A percentile compares a stretch with the other conserved stretches of the same genome.
Conservation (phyloP, 2,329 filamentous ascomycete species). For the Penicillium hesseltinei region DNA sequence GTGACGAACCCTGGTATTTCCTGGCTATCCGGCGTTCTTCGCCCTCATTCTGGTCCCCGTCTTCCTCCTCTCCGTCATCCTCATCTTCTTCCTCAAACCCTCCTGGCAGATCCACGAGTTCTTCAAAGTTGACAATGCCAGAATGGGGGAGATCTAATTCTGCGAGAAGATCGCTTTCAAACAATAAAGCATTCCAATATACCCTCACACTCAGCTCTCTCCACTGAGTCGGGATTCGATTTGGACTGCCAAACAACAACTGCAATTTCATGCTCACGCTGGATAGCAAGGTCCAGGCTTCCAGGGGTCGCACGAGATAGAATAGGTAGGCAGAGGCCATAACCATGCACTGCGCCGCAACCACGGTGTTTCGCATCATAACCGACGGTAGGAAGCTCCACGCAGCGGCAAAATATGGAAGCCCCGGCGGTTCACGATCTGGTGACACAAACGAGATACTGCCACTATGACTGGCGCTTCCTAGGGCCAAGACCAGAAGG, state of each 20-base stretch:
- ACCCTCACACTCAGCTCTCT: slow-evolving; percentile 73
- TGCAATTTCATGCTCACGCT: slow-evolving; percentile 80
- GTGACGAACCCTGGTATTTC: neutral
- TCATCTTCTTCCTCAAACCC: slow-evolving; percentile 71
- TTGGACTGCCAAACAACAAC: slow-evolving; percentile 70
- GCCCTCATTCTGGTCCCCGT: slow-evolving; percentile 1
- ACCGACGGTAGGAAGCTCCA: slow-evolving; percentile 75
- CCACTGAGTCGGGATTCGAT: slow-evolving; percentile 66
- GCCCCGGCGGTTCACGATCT: slow-evolving; percentile 69
- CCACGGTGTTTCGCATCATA: slow-evolving; percentile 75
- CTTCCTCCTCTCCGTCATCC: slow-evolving; percentile 21
- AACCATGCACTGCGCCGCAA: slow-evolving; percentile 77
- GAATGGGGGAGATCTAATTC: slow-evolving; percentile 80
- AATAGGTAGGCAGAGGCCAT: slow-evolving; percentile 79
- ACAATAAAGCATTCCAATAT: slow-evolving; percentile 80
- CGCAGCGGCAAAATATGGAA: slow-evolving; percentile 77
- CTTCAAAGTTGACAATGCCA: slow-evolving; percentile 78
- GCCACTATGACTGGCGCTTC: slow-evolving; percentile 70
- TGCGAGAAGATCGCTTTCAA: slow-evolving; percentile 75
- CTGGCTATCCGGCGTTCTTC: neutral
- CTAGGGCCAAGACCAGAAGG: slow-evolving; percentile 72
- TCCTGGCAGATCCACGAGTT: slow-evolving; percentile 73
- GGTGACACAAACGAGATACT: slow-evolving; percentile 71
- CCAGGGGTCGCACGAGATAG: slow-evolving; percentile 75
- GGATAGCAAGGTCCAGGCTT: slow-evolving; percentile 78